Evolutionary conservation across 345 rosid species (phyloP).

Genomic region (Gossypium arboreum): DNA sequence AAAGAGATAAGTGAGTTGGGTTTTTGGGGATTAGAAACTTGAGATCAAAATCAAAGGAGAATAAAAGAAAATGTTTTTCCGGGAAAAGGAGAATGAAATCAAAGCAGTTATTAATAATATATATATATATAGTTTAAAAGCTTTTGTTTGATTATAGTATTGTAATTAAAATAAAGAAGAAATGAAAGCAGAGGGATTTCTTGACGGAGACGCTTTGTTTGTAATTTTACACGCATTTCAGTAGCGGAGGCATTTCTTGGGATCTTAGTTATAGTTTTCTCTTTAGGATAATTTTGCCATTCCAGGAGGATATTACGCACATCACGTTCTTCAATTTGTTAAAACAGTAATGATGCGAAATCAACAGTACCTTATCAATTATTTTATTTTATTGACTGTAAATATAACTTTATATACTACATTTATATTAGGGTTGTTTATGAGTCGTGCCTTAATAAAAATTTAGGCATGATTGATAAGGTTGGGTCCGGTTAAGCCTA

Average conservation of each 20-base stretch:
- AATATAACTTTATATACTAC: too few species aligned
- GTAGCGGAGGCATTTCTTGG: slow-evolving; percentile 19
- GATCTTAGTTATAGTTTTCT: slow-evolving; percentile 18
- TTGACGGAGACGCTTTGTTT: slow-evolving; percentile 49
- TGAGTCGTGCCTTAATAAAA: fast-evolving
- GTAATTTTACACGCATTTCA: slow-evolving; percentile 18
- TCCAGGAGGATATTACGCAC: too few species aligned
- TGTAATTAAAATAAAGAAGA: neutral
- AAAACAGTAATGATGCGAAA: too few species aligned
- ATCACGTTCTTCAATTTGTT: too few species aligned
- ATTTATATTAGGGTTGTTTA: too few species aligned
- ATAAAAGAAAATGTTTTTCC: neutral
- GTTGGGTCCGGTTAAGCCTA: fast-evolving
- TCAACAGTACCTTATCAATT: neutral
- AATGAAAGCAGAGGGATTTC: slow-evolving; percentile 26
- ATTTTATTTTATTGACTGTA: too few species aligned
- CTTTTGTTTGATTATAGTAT: too few species aligned
- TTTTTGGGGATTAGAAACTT: slow-evolving; percentile 18
- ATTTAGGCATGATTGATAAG: too few species aligned
- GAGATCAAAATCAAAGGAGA: slow-evolving; percentile 23
- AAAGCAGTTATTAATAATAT: neutral
- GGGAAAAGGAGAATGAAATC: neutral
- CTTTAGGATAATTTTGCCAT: too few species aligned
- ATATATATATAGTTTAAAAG: neutral
- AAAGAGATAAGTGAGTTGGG: neutral